Base-by-base conservation (phyloP, 306 rosid species). In the Ziziphus jujuba region DNA sequence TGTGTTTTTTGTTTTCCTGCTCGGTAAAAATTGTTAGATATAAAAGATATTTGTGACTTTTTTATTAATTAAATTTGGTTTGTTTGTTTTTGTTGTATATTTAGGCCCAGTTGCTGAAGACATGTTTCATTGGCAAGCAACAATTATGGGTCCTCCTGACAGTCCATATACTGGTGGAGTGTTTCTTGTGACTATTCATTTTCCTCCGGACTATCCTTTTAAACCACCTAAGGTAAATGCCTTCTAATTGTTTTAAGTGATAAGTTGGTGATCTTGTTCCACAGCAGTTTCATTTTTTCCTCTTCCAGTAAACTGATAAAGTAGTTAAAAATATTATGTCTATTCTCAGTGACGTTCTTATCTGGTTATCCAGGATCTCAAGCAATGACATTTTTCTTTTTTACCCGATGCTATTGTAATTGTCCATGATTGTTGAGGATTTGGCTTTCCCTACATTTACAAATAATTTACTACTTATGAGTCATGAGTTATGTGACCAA, bases 101-200 rank as follows among this genome's bases (percentile, higher is more conserved):
- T 40, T 63, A 80, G 90, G 92, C 70, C 96, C 96, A 47, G 87
- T 87, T 47, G 86, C 79, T 34, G 84, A 82, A 79, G 83, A 78
- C 81, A 80, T 84, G 88, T 84, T 84, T 43, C 85, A 80, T 28
- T 84, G 85, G 88, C 86, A 84, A 73, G 89, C 89, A 17, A 87
- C 89, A 50, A 82, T 82, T 77, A 84, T 89, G 92, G 92, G 90
- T 75, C 91, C 90, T 69, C 79, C 82, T 70, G 92, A 87, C 68
- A 87, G 92, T 71, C 89, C 92, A 9, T 85, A 81, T 66, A 83
- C 86, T 0, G 85, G 89, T 59, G 88, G 91, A 75, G 84, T 80
- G 49, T 89, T 86, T 77, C 87, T 84, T 61, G 84, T 77, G 60
- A 85, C 80, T 69, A 81, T 88, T 62, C 91, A 84, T 63, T 88